Evolutionary conservation across 1,284 basidiomycete genomes (phyloP), one percentile per base, ranked within the genome.

Genomic region (Cutaneotrichosporon cavernicola): DNA sequence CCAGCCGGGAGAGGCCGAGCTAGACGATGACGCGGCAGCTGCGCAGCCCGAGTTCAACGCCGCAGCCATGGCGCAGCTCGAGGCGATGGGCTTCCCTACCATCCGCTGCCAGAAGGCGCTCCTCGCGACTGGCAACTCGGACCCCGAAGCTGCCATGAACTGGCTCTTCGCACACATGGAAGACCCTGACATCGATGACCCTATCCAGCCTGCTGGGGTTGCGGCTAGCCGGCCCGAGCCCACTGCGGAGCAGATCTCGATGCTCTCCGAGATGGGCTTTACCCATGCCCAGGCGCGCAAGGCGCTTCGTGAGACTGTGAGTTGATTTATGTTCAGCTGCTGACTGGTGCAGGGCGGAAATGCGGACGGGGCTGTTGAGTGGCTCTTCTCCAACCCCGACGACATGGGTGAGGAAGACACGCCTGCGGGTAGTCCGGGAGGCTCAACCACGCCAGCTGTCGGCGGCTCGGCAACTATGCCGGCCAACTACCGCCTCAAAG

Each of bases 81-180:
- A 90, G 72, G 87, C 82, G 0, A 95, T 97, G 92, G 94, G 94
- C 0, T 97, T 97, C 83, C 89, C 92, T 0, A 76, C 82, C 0
- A 78, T 92, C 5, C 85, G 92, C 26, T 92, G 90, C 76, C 89
- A 95, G 72, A 92, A 92, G 73, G 95, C 95, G 0, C 80, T 98
- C 16, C 83, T 96, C 2, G 94, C 92, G 0, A 97, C 94, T 0
- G 92, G 92, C 0, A 91, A 91, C 74, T 82, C 79, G 14, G 87
- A 89, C 70, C 83, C 90, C 0, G 91, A 96, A 72, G 85, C 84
- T 0, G 95, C 96, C 0, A 97, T 95, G 91, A 89, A 92, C 69
- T 99, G 96, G 96, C 80, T 99, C 49, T 97, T 99, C 75, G 84
- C 82, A 60, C 96, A 97, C 79, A 92, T 96, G 90, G 95, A 98